phyloP scores from a whole-genome alignment of 1,284 basidiomycete genomes.

The Fomitopsis schrenkii region DNA sequence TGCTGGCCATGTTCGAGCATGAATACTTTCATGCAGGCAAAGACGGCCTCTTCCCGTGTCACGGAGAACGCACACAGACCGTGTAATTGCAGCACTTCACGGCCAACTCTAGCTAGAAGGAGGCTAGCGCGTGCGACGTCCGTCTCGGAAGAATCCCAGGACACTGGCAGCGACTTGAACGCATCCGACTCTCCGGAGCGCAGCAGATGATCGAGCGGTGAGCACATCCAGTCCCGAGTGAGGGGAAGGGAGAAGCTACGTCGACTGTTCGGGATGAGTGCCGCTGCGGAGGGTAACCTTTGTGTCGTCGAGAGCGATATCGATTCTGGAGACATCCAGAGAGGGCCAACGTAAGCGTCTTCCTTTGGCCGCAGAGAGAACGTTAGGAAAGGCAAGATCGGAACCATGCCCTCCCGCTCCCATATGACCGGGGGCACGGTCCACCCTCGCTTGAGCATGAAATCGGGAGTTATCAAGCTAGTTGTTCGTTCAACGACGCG shows the following conservation, averaged over 20 bases:
- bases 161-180: constrained; percentile 62
- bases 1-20: constrained; percentile 85
- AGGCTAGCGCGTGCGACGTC: constrained; percentile 65
- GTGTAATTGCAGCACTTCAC: constrained; percentile 35
- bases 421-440: constrained; percentile 39
- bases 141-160: constrained; percentile 80
- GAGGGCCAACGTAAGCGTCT: constrained; percentile 41
- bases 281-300: constrained; percentile 41
- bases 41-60: constrained; percentile 53
- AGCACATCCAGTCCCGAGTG: constrained; percentile 66
- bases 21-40: constrained; percentile 89
- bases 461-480: constrained; percentile 35
- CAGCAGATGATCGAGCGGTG: constrained; percentile 78
- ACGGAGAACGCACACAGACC: constrained; percentile 39
- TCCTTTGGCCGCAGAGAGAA: constrained; percentile 34
- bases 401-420: constrained; percentile 44
- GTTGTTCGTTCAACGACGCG: constrained; percentile 36
- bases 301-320: constrained; percentile 51
- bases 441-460: constrained; percentile 35
- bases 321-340: constrained; percentile 44
- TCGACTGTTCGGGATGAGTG: constrained; percentile 15
- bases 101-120: constrained; percentile 24
- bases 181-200: constrained; percentile 74
- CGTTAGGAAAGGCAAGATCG: constrained; percentile 58
- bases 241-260: constrained; percentile 58